Percentiles rank a stretch among this genome's conserved stretches.
These are phyloP conservation scores for Podila epicladia DNA, from an alignment of 192 early-diverging fungal species.

Conservation along the genomic window DNA sequence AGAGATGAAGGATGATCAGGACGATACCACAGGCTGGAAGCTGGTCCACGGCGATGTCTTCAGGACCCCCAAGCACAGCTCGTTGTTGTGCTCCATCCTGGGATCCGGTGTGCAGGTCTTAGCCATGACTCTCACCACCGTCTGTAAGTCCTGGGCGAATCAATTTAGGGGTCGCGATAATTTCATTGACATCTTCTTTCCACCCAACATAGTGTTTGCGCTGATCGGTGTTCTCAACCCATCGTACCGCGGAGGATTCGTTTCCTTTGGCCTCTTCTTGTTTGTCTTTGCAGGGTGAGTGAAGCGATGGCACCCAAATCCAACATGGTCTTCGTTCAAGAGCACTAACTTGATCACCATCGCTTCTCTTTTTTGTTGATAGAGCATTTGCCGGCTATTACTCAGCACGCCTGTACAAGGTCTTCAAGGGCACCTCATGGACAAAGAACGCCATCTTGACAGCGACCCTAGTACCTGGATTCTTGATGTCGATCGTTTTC, in stretches of 20 bases:
- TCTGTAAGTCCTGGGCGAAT: conserved; percentile 25
- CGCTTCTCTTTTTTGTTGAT: not conserved
- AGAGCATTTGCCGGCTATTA: conserved; percentile 71
- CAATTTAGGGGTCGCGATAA: no score
- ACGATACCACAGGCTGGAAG: conserved; percentile 81
- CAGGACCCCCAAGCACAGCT: conserved; percentile 69
- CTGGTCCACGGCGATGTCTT: conserved; percentile 86
- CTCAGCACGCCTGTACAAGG: conserved; percentile 73
- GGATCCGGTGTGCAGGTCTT: conserved; percentile 78
- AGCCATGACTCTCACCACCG: conserved; percentile 62
- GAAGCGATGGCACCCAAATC: not conserved
- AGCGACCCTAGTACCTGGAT: conserved; percentile 64
- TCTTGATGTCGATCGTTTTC: conserved; percentile 72
- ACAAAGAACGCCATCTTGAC: conserved; percentile 74
- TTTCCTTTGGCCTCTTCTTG: conserved; percentile 63
- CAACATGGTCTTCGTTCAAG: not conserved
- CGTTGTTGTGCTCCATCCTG: conserved; percentile 72
- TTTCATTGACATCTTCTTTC: no score
- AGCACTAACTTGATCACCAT: no score
- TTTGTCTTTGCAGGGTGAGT: conserved; percentile 64
- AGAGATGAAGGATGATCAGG: conserved; percentile 69
- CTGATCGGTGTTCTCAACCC: conserved; percentile 68
- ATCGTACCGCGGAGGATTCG: conserved; percentile 71
- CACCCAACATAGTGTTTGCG: conserved; percentile 53
- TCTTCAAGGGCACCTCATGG: conserved; percentile 78